Evolutionary conservation across 2,329 filamentous ascomycete genomes (phyloP).

Genomic region (Phyllosticta ampelicida): DNA sequence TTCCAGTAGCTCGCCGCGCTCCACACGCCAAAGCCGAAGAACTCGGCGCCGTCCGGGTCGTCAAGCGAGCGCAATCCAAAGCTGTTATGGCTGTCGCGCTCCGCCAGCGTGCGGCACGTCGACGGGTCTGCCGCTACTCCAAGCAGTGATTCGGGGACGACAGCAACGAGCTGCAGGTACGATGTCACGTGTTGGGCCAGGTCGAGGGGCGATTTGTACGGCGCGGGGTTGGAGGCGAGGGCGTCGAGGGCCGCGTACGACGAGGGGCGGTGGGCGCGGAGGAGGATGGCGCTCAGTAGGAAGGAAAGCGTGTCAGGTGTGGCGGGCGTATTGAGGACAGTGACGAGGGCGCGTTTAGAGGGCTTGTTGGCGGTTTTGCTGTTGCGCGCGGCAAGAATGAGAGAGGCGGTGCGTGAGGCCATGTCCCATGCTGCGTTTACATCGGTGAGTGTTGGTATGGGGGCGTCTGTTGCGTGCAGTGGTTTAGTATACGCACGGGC

Average conservation of each 20-base stretch:
- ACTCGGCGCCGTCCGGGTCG: constrained; percentile 34
- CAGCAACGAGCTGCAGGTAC: constrained; percentile 33
- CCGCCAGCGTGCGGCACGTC: constrained; percentile 25
- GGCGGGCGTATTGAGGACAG: constrained; percentile 11
- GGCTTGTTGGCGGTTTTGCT: constrained; percentile 22
- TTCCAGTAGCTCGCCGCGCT: constrained; percentile 39
- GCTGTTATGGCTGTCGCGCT: constrained; percentile 35
- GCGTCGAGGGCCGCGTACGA: constrained; percentile 24
- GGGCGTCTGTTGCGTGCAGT: background rate
- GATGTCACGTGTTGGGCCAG: constrained; percentile 29
- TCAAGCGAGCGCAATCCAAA: constrained; percentile 37
- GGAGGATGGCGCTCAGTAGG: constrained; percentile 31
- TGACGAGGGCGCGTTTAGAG: background rate
- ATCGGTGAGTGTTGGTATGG: constrained; percentile 3
- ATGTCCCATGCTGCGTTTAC: constrained; percentile 3
- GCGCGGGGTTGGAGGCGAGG: constrained; percentile 30
- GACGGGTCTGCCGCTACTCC: constrained; percentile 21
- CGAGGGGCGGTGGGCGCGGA: constrained; percentile 19
- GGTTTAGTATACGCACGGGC: constrained; percentile 18
- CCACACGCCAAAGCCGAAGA: constrained; percentile 39
- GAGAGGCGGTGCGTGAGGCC: background rate
- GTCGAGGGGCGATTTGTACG: constrained; percentile 32
- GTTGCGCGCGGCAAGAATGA: constrained; percentile 12
- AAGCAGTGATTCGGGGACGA: constrained; percentile 28
- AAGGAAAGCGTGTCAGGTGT: constrained; percentile 32